Evolutionary conservation across 2,329 filamentous ascomycete species (phyloP).

Genomic region (Coniochaeta pulveracea): DNA sequence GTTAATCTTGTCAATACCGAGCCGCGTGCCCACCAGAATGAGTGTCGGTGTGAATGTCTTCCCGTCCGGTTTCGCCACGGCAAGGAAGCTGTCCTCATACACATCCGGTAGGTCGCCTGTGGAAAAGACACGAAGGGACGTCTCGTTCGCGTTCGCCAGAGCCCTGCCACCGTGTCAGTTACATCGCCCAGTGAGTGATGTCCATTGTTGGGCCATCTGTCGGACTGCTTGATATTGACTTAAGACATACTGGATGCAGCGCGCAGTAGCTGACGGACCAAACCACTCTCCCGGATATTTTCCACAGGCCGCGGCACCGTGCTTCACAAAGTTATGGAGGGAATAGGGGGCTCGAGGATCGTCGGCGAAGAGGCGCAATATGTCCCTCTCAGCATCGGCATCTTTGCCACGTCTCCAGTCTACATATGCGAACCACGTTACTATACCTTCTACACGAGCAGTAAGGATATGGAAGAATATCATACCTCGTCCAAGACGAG

Average conservation of each 20-base stretch:
- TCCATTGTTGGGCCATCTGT: not conserved
- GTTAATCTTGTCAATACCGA: constrained; percentile 91
- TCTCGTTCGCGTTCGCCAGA: constrained; percentile 55
- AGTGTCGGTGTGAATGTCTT: constrained; percentile 69
- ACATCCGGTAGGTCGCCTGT: constrained; percentile 86
- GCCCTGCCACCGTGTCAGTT: constrained; percentile 40
- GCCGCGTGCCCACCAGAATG: constrained; percentile 75
- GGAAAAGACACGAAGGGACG: constrained; percentile 69
- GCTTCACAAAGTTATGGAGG: constrained; percentile 85
- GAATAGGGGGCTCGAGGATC: constrained; percentile 80
- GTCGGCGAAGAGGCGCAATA: constrained; percentile 80
- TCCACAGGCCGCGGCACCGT: constrained; percentile 77
- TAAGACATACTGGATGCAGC: constrained; percentile 72
- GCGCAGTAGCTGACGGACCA: constrained; percentile 89
- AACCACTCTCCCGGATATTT: constrained; percentile 98
- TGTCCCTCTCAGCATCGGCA: constrained; percentile 49
- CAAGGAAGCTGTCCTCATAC: constrained; percentile 80
- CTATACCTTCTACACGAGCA: too few relatives aligned
- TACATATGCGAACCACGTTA: too few relatives aligned
- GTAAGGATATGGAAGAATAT: not conserved
- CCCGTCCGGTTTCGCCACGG: constrained; percentile 58
- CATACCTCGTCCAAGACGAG: constrained; percentile 69
- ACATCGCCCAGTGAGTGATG: not conserved
- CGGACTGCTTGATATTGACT: too few relatives aligned
- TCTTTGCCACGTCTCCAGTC: constrained; percentile 64